These are phyloP conservation scores for Aspergillus sp. DNA, from an alignment of 2,329 filamentous ascomycete genomes.

Conservation along the genomic window DNA sequence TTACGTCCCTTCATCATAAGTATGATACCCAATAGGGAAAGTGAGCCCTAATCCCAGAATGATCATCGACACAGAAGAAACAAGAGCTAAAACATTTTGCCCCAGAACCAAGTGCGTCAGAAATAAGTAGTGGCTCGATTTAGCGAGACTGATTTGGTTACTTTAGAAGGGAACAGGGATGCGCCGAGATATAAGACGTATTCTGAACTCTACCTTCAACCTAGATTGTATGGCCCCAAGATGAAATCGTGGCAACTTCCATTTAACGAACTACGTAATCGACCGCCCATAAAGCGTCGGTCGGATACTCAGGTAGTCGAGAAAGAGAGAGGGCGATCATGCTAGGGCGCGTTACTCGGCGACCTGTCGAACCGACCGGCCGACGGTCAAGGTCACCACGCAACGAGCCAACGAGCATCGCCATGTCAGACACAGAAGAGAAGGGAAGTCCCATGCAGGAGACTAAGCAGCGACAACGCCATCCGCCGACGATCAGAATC, in stretches of 20 bases:
- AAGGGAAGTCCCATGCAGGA: too few relatives aligned
- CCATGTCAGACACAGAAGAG: neutral
- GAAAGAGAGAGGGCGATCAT: neutral
- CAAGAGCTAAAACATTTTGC: too few relatives aligned
- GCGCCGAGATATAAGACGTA: neutral
- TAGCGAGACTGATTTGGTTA: too few relatives aligned
- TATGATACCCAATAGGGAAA: too few relatives aligned
- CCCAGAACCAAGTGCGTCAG: too few relatives aligned
- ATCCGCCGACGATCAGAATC: constrained; percentile 5
- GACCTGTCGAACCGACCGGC: neutral
- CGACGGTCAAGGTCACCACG: neutral
- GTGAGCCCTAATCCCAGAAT: too few relatives aligned
- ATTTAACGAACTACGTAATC: neutral
- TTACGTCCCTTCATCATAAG: too few relatives aligned
- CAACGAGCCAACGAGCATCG: neutral
- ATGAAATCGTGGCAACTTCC: neutral
- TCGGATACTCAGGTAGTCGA: neutral
- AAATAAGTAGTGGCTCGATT: too few relatives aligned
- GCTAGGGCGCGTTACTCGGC: neutral
- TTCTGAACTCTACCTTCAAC: neutral
- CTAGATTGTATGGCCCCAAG: too few relatives aligned
- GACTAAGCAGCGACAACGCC: neutral
- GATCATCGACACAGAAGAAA: too few relatives aligned
- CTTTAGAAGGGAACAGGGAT: neutral
- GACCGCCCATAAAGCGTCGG: neutral